Evolutionary conservation across 2,329 filamentous ascomycete genomes (phyloP).

Genomic region (Curvularia sp.): DNA sequence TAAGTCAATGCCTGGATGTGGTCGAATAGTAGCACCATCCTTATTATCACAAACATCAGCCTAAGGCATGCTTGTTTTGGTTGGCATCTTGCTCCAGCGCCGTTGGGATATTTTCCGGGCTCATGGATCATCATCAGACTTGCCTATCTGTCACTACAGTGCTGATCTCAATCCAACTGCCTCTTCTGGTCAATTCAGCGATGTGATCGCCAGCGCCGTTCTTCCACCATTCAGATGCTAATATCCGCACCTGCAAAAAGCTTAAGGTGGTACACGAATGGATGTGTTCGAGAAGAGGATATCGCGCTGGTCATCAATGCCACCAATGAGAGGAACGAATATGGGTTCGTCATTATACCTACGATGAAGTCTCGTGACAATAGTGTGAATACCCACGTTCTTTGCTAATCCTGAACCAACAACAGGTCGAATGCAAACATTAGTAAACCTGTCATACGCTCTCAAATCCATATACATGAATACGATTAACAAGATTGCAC

Average conservation of each 20-base stretch:
- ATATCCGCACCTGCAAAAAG: background rate
- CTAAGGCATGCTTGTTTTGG: too few relatives aligned
- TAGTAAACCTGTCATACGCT: background rate
- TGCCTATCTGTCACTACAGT: background rate
- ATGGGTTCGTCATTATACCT: background rate
- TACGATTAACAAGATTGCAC: background rate
- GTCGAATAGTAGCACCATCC: background rate
- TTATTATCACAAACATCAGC: background rate
- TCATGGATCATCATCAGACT: constrained; percentile 2
- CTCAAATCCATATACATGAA: background rate
- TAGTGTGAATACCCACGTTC: constrained; percentile 1
- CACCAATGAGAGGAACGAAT: background rate
- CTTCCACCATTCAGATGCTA: constrained; percentile 4
- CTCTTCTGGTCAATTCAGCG: background rate
- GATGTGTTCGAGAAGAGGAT: background rate
- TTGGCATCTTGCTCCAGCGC: background rate
- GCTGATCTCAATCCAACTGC: constrained; percentile 8
- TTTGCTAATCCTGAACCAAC: background rate
- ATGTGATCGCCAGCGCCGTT: background rate
- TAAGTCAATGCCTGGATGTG: background rate
- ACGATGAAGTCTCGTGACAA: background rate
- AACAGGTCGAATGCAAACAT: background rate
- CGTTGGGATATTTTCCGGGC: background rate
- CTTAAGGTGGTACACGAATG: background rate
- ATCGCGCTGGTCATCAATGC: background rate